Evolutionary conservation across 2,329 filamentous ascomycete species (phyloP).

Genomic region (Madurella mycetomatis): DNA sequence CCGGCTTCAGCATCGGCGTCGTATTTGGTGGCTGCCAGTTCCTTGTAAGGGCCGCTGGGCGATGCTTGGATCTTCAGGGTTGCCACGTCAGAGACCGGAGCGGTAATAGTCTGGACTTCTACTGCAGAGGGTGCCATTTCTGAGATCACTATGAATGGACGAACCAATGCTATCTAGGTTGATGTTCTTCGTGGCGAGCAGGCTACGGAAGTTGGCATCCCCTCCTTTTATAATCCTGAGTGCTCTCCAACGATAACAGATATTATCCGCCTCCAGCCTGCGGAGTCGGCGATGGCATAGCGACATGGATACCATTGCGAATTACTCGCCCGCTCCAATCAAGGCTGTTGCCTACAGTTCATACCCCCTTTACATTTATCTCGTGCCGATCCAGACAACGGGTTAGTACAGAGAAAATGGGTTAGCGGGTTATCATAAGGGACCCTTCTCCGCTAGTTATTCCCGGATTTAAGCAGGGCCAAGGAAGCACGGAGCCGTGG

Average conservation of each 20-base stretch:
- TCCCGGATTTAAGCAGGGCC: not conserved
- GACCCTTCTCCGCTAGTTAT: not conserved
- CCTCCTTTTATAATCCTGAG: slow-evolving; percentile 12
- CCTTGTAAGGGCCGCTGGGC: slow-evolving; percentile 30
- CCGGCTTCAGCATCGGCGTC: slow-evolving; percentile 32
- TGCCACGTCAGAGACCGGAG: slow-evolving; percentile 20
- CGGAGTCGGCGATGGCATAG: slow-evolving; percentile 22
- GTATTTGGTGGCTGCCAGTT: slow-evolving; percentile 25
- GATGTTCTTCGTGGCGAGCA: not conserved
- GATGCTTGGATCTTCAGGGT: slow-evolving; percentile 35
- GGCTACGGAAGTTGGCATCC: not conserved
- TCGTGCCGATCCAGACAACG: slow-evolving; percentile 5
- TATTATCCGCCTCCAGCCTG: slow-evolving; percentile 4
- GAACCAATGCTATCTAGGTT: not conserved
- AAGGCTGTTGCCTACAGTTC: not conserved
- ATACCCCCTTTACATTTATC: not conserved
- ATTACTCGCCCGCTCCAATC: slow-evolving; percentile 16
- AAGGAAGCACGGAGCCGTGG: too few species aligned
- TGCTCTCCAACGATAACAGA: not conserved
- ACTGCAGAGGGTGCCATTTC: slow-evolving; percentile 35
- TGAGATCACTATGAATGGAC: not conserved
- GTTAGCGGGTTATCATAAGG: too few species aligned
- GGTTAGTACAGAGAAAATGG: too few species aligned
- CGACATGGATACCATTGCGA: slow-evolving; percentile 26
- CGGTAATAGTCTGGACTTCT: slow-evolving; percentile 28